These are phyloP conservation scores for Penicillium canariense DNA, from an alignment of 495 filamentous ascomycete species.

Conservation along the genomic window DNA sequence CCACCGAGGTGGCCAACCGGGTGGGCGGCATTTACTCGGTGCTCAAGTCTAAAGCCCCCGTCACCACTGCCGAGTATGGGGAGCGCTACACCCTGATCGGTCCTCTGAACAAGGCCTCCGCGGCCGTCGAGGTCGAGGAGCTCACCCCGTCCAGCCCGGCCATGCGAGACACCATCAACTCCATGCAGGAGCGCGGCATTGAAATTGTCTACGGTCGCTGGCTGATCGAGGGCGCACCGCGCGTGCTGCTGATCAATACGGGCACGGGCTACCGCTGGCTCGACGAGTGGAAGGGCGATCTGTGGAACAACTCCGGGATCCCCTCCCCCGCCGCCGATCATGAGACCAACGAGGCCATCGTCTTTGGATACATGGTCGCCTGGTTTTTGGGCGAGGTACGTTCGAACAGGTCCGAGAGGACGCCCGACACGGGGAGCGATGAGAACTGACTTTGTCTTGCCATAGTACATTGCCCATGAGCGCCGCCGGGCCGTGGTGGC, in stretches of 20 bases:
- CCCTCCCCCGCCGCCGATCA: conserved; percentile 86
- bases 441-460: neutral
- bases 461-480: conserved; percentile 89
- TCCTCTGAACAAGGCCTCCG: conserved; percentile 86
- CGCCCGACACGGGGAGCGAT: neutral
- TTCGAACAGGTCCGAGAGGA: neutral
- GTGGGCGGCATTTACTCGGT: conserved; percentile 99
- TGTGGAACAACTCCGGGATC: conserved; percentile 92
- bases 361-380: conserved; percentile 95
- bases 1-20: conserved; percentile 95
- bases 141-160: conserved; percentile 78
- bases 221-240: conserved; percentile 94
- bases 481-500: conserved; percentile 86
- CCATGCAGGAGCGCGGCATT: conserved; percentile 90
- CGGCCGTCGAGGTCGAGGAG: conserved; percentile 93
- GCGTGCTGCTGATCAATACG: conserved; percentile 92
- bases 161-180: conserved; percentile 75
- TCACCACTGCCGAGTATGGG: conserved; percentile 98
- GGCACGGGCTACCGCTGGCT: conserved; percentile 86
- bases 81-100: conserved; percentile 94
- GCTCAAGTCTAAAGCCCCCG: conserved; percentile 96
- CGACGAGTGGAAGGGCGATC: conserved; percentile 95
- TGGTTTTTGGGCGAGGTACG: conserved; percentile 97
- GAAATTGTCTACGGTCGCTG: conserved; percentile 90
- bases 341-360: conserved; percentile 96